Evolutionary conservation across 179 eudicot species (phyloP).

Genomic region (Spergularia azorica): DNA sequence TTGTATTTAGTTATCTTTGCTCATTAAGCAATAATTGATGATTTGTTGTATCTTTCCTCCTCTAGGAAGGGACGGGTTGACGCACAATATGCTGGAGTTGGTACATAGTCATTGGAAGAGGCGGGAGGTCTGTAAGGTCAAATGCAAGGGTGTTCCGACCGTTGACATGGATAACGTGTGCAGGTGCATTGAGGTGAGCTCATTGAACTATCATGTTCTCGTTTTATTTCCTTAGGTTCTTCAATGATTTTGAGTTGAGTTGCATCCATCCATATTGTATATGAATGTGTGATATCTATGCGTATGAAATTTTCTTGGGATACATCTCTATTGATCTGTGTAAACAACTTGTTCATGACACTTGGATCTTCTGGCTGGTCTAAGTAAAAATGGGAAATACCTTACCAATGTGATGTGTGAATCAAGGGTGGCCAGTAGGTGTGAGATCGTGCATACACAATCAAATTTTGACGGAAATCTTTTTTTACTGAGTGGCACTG

Average conservation of each 20-base stretch:
- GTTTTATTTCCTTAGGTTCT: background rate
- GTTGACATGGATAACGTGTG: conserved; percentile 92
- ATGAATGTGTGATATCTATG: background rate
- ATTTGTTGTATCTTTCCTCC: conserved; percentile 1
- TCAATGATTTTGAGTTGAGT: background rate
- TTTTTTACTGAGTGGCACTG: background rate
- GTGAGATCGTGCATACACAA: background rate
- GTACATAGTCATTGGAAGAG: conserved; percentile 92
- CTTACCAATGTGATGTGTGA: background rate
- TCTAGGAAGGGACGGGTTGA: conserved; percentile 94
- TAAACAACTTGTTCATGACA: background rate
- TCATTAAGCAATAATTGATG: background rate
- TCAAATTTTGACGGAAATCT: background rate
- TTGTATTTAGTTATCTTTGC: background rate
- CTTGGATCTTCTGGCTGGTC: too few species aligned
- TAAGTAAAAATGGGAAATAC: too few species aligned
- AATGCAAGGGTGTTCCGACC: conserved; percentile 94
- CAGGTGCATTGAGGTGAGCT: conserved; percentile 75
- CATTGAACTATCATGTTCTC: background rate
- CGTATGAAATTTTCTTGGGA: background rate
- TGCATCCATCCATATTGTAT: background rate
- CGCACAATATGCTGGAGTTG: conserved; percentile 93
- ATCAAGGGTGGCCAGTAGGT: background rate
- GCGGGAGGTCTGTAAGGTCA: conserved; percentile 80
- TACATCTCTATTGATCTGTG: background rate